phyloP scores from a whole-genome alignment of 768 basidiomycete species.

The Cystobasidiopsis lactophilus region DNA sequence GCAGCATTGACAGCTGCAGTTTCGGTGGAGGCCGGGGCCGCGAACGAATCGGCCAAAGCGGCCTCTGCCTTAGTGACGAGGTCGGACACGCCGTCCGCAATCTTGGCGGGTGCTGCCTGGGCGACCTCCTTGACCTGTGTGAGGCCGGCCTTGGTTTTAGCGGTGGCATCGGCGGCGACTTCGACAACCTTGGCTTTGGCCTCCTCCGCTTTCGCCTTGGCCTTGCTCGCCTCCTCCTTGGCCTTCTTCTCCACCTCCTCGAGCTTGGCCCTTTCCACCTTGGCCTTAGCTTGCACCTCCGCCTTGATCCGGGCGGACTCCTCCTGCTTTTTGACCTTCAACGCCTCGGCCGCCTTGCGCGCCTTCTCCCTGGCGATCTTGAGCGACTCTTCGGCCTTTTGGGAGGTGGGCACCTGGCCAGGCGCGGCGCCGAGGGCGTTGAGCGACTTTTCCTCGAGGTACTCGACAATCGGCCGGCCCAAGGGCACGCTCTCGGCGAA shows the following conservation, averaged over 20 bases:
- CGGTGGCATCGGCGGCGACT: constrained; percentile 31
- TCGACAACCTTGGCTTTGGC: constrained; percentile 17
- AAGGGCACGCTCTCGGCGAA: background rate
- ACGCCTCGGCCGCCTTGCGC: background rate
- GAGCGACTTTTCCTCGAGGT: background rate
- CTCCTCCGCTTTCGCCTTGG: constrained; percentile 16
- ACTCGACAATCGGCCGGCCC: background rate
- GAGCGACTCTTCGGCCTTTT: background rate
- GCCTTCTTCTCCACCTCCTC: background rate
- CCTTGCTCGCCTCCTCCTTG: constrained; percentile 15
- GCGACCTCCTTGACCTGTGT: constrained; percentile 25
- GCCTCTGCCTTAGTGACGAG: background rate
- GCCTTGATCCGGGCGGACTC: background rate
- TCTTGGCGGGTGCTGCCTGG: constrained; percentile 30
- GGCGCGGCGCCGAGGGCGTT: background rate
- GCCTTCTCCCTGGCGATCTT: background rate
- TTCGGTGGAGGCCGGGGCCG: background rate
- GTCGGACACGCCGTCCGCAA: constrained; percentile 24
- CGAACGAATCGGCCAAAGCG: background rate
- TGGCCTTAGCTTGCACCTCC: background rate
- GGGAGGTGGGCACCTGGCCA: background rate
- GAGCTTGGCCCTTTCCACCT: too few species aligned
- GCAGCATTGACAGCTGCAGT: constrained; percentile 21
- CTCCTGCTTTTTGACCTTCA: too few species aligned
- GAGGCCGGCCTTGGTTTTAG: constrained; percentile 32